A percentile compares a stretch with the other conserved stretches of the same genome.
These are phyloP conservation scores for Sclerotinia minor DNA, from an alignment of 2,329 filamentous ascomycete genomes.

Conservation along the genomic window DNA sequence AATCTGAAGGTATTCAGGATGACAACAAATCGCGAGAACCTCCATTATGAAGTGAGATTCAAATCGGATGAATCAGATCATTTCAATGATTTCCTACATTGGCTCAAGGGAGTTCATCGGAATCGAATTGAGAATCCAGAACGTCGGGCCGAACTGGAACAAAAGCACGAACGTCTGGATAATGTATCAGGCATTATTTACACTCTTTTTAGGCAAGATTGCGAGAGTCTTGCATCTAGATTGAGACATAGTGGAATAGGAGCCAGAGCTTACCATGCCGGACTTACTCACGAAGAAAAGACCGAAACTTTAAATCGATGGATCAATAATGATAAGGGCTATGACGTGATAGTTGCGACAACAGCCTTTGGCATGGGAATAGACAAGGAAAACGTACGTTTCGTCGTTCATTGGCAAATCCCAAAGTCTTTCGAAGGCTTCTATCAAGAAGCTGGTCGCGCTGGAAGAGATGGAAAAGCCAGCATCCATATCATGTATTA, in stretches of 20 bases:
- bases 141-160: conserved; percentile 59
- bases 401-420: conserved; percentile 91
- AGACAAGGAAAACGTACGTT: conserved; percentile 91
- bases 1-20: conserved; percentile 76
- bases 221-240: conserved; percentile 66
- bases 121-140: conserved; percentile 60
- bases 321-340: conserved; percentile 72
- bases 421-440: conserved; percentile 95
- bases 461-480: conserved; percentile 85
- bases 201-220: conserved; percentile 72
- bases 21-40: conserved; percentile 78
- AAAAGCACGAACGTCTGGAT: conserved; percentile 55
- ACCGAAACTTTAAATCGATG: conserved; percentile 70
- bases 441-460: conserved; percentile 92
- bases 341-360: conserved; percentile 91
- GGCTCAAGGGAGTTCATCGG: conserved; percentile 72
- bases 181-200: conserved; percentile 79
- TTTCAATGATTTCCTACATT: conserved; percentile 71
- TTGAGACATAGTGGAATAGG: conserved; percentile 69
- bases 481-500: conserved; percentile 89
- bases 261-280: conserved; percentile 71
- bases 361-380: conserved; percentile 98
- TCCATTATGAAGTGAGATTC: conserved; percentile 89
- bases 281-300: conserved; percentile 66
- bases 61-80: conserved; percentile 73